Evolutionary conservation across 176 grass and related monocot genomes (phyloP).

Genomic region (Rhynchospora pubera): DNA sequence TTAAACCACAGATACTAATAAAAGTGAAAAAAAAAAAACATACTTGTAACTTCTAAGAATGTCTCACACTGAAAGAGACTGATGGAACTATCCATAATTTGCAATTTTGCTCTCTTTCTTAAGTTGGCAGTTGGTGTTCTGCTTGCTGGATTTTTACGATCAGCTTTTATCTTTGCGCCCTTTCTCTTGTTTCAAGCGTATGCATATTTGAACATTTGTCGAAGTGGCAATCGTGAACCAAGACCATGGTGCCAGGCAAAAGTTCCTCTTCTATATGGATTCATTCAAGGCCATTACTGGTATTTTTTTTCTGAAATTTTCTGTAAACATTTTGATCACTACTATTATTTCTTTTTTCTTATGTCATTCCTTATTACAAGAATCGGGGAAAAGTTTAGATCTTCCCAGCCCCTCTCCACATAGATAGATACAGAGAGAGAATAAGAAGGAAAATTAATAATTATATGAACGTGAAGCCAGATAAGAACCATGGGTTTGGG

Average conservation of each 20-base stretch:
- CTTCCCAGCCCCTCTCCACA: background rate
- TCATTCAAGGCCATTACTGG: constrained; percentile 91
- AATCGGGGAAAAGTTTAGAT: background rate
- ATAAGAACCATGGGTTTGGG: background rate
- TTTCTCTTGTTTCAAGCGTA: constrained; percentile 83
- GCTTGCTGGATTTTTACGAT: constrained; percentile 33
- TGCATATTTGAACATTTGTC: constrained; percentile 89
- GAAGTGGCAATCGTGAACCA: constrained; percentile 22
- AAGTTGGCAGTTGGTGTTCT: constrained; percentile 53
- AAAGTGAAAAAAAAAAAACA: background rate
- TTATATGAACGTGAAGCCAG: background rate
- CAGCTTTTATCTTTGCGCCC: constrained; percentile 63
- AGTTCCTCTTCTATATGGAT: constrained; percentile 78
- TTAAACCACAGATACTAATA: background rate
- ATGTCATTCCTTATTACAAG: background rate
- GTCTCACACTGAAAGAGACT: background rate
- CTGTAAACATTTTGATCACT: background rate
- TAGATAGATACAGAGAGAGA: background rate
- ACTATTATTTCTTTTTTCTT: background rate
- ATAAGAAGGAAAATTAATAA: background rate
- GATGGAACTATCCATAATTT: background rate
- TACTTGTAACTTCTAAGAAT: background rate
- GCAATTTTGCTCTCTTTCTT: constrained; percentile 23
- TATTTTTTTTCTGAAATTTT: constrained; percentile 33
- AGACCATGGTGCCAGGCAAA: constrained; percentile 78